Base-by-base conservation (phyloP, 768 basidiomycete genomes). In the Bullera alba region DNA sequence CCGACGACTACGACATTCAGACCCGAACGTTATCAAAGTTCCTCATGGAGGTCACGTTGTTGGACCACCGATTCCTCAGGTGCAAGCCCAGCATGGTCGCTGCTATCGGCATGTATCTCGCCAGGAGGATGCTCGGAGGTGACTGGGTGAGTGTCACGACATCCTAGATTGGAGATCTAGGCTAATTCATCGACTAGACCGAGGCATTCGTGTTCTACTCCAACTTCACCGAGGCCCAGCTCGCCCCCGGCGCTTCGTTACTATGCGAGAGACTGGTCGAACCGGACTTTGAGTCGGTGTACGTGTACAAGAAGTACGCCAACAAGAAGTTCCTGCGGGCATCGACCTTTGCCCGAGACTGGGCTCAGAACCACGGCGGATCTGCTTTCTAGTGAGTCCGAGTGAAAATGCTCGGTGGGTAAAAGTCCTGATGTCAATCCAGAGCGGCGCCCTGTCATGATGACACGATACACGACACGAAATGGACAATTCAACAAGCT, bases 1-100 rank as follows among this genome's bases (percentile, higher is more conserved):
- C 95, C 29, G 95, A 99, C 75, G 87, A 93, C 73, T 99, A 97
- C 72, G 90, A 97, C 69, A 84, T 97, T 67, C 93, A 96, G 71
- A 99, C 95, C 14, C 79, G 95, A 55, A 99, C 95, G 23, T 76
- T 99, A 42, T 86, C 89, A 79, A 99, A 99, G 75, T 97, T 96
- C 78, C 75, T 97, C 69, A 90, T 89, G 56, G 95, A 99, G 74
- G 87, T 93, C 44, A 95, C 92, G 15, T 78, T 97, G 44, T 76
- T 97, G 51, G 95, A 99, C 68, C 74, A 92, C 67, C 83, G 86
- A 21, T 99, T 99, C 79, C 74, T 99, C 70, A 79, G 87, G 48
- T 91, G 83, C 52, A 95, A 91, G 75, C 93, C 93, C 0, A 89
- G 86, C 72, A 78, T 95, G 70, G 77, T 95, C 42, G 93, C 95